Evolutionary conservation across 306 rosid genomes (phyloP), one percentile per base, ranked within the genome.

Genomic region (Casuarina glauca): DNA sequence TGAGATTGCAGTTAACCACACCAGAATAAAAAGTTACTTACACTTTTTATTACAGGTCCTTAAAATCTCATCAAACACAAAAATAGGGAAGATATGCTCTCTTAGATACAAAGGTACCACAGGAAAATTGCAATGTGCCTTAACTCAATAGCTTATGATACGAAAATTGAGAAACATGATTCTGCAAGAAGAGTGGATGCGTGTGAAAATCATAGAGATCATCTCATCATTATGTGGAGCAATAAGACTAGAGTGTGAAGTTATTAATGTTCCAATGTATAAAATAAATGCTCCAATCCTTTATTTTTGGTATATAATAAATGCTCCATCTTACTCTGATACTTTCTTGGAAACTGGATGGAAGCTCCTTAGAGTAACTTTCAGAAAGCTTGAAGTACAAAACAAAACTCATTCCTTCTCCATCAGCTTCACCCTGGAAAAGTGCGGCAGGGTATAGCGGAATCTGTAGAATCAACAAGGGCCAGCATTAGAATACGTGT

Each of bases 381-480:
- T 96, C 98, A 38, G 91, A 86, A 80, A 96, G 96, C 86, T 91
- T 96, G 42, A 93, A 96, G 91, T 96, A 96, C 88, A 96, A 88
- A 69, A 96, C 94, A 62, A 91, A 81, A 84, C 91, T 91, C 91
- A 90, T 83, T 83, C 99, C 99, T 87, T 96, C 96, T 26, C 99
- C 99, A 76, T 96, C 96, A 1, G 89, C 90, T 84, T 93, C 99
- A 5, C 96, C 98, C 87, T 95, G 97, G 76, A 96, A 96, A 72
- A 96, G 77, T 61, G 96, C 58, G 32, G 96, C 68, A 1, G 98
- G 91, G 78, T 96, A 96, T 84, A 96, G 78, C 1, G 99, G 99
- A 74, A 96, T 78, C 99, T 96, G 83, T 19, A 76, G 69, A 85
- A 81, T 76, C 60, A 83, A 85, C 49, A 73, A 64, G 55, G 39